A percentile compares a stretch with the other conserved stretches of the same genome.
These are phyloP conservation scores for Ambrosia hybrid DNA, from an alignment of 140 eudicot species.

Conservation along the genomic window DNA sequence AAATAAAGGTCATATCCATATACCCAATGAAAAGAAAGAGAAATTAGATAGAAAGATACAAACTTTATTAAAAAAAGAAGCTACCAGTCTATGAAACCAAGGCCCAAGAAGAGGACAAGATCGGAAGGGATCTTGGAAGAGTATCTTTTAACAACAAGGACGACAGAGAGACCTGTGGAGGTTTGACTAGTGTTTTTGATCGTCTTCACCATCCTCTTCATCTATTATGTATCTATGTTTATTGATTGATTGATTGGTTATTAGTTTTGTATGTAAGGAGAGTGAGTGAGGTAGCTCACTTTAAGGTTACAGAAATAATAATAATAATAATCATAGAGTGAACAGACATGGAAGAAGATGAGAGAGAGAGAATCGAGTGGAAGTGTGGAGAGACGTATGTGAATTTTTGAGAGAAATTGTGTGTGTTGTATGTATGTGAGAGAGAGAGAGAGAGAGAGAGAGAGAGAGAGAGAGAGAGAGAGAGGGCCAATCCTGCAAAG, in stretches of 20 bases:
- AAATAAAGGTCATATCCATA: not conserved
- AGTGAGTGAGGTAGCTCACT: too few relatives aligned
- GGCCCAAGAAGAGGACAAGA: slow-evolving; percentile 91
- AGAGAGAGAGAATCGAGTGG: slow-evolving; percentile 20
- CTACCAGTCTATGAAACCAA: slow-evolving; percentile 96
- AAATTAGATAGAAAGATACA: slow-evolving; percentile 19
- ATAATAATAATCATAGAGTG: not conserved
- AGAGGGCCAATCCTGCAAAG: slow-evolving; percentile 8
- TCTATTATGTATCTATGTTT: slow-evolving; percentile 13
- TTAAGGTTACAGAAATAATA: too few relatives aligned
- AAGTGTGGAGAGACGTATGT: slow-evolving; percentile 33
- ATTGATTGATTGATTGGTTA: too few relatives aligned
- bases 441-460: not conserved
- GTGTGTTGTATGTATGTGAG: slow-evolving; percentile 7
- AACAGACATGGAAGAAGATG: slow-evolving; percentile 28
- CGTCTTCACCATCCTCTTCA: slow-evolving; percentile 57
- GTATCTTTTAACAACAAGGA: slow-evolving; percentile 54
- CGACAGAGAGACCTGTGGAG: slow-evolving; percentile 36
- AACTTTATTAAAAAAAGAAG: not conserved
- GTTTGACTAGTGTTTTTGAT: slow-evolving; percentile 50
- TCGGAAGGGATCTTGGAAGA: slow-evolving; percentile 97
- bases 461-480: not conserved
- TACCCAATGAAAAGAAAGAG: slow-evolving; percentile 6
- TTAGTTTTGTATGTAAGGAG: too few relatives aligned
- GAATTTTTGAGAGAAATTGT: slow-evolving; percentile 12